Evolutionary conservation across 768 basidiomycete genomes (phyloP), one percentile per base, ranked within the genome.

Genomic region (Heimioporus sp.): DNA sequence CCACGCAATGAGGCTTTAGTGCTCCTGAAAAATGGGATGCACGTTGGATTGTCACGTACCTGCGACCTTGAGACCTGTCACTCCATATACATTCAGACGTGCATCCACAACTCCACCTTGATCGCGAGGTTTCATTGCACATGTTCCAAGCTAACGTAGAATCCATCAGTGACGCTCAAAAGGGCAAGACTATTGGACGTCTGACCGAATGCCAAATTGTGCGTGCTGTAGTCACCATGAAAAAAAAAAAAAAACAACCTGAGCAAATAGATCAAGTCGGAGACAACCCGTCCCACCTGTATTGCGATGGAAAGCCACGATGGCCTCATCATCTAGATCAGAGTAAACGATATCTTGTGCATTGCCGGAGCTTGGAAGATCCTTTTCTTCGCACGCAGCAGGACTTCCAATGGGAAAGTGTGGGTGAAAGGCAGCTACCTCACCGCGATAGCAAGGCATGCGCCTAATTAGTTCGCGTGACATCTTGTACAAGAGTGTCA

Each of bases 401-500:
- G 55, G n/a, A 30, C 72, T 64, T 3, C 57, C 64, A 4, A 45
- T 48, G 1, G 62, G 28, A 51, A 74, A 73, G 9, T 41, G 17
- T 10, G 72, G 72, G 10, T 61, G 57, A 8, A 5, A 2, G 2
- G 43, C 13, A 16, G 31, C 8, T 1, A 40, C 47, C 43, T 61
- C 60, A 28, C 60, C 60, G 21, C 57, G 46, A 32, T 53, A 58
- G 5, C 38, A 50, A 17, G 67, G 58, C 78, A 83, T 79, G 10
- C 83, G 77, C 24, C 83, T 77, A 4, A 72, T 71, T 16, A 80
- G 51, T 65, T 86, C 83, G 3, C 82, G 72, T 5, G 63, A 52
- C 46, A 73, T 75, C 58, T 85, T 86, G 64, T 83, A 85, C 0
- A 62, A 69, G 75, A 78, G 80, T 49, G 71, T 70, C 44, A 83